Conservation (phyloP, 257 asterid genomes). For the Paulownia fortunei region DNA sequence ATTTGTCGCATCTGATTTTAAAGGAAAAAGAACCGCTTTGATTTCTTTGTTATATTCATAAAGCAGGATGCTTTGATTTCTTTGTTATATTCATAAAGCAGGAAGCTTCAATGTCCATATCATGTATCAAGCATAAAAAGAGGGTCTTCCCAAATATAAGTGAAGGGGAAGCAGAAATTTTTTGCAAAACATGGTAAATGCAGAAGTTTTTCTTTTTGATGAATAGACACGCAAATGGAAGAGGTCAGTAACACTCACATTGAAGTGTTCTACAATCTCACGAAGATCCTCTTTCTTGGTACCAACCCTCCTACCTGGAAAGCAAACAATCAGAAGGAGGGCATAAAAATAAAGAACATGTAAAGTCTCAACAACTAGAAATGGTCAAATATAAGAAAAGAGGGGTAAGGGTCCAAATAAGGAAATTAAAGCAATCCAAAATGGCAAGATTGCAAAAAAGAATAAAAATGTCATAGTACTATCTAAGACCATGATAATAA, state of each 20-base stretch:
- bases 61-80: too few species aligned
- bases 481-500: constrained; percentile 6
- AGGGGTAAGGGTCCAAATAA: constrained; percentile 12
- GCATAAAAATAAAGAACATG: constrained; percentile 11
- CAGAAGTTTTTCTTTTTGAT: background rate
- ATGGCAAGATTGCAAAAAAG: background rate
- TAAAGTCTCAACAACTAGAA: constrained; percentile 13
- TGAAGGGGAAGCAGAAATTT: constrained; percentile 2
- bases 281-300: constrained; percentile 77
- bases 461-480: constrained; percentile 1
- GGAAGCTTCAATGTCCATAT: background rate
- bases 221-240: background rate
- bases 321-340: constrained; percentile 23
- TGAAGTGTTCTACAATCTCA: constrained; percentile 85
- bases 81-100: too few species aligned
- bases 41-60: too few species aligned
- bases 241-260: constrained; percentile 63
- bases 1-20: too few species aligned
- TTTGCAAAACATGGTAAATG: background rate
- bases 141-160: background rate
- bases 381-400: background rate
- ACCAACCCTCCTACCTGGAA: constrained; percentile 77
- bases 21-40: too few species aligned
- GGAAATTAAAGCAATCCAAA: constrained; percentile 5
- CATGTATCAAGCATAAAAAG: background rate